phyloP scores from a whole-genome alignment of 1,284 basidiomycete species.

The Ganoderma lingzhi region DNA sequence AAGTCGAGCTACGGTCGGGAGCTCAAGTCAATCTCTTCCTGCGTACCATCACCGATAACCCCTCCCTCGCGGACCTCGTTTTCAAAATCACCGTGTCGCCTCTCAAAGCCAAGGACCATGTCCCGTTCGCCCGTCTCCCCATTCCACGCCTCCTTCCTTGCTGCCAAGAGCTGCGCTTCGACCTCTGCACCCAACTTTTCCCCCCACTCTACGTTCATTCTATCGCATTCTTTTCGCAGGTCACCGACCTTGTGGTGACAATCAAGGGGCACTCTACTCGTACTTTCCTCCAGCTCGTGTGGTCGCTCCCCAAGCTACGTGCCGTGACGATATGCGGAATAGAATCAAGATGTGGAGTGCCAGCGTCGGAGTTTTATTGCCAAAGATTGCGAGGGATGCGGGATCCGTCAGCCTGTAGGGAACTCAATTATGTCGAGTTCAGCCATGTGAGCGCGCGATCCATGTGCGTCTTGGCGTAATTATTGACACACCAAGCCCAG shows the following conservation, averaged over 20 bases:
- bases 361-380: not conserved
- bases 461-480: not conserved
- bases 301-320: not conserved
- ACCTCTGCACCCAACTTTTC: not conserved
- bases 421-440: not conserved
- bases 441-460: not conserved
- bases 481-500: not conserved
- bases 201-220: not conserved
- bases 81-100: not conserved
- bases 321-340: not conserved
- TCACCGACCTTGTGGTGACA: not conserved
- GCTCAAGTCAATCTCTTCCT: not conserved
- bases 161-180: not conserved
- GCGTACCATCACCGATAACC: not conserved
- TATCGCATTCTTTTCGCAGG: not conserved
- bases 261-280: not conserved
- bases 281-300: conserved; percentile 1
- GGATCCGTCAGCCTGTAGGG: not conserved
- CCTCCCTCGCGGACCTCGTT: not conserved
- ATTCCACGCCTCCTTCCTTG: not conserved
- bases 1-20: not conserved
- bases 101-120: not conserved
- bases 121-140: not conserved
- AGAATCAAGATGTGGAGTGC: not conserved
- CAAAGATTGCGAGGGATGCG: not conserved